Percentiles rank a stretch among this genome's conserved stretches.
phyloP scores from a whole-genome alignment of 2,329 filamentous ascomycete species.

The Penicillium decumbens region DNA sequence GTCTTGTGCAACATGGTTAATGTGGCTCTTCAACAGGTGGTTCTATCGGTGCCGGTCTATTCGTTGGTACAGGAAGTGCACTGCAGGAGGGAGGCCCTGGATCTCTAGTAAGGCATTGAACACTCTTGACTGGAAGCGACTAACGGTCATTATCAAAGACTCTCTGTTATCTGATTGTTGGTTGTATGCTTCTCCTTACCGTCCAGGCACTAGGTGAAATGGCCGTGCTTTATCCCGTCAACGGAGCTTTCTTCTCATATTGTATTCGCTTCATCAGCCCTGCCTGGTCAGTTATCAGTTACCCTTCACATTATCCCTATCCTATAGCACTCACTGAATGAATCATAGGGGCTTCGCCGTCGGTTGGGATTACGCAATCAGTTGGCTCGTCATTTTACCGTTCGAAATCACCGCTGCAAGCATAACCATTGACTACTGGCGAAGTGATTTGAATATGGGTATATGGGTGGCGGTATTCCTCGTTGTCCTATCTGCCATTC shows the following conservation, averaged over 20 bases:
- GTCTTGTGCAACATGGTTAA: neutral
- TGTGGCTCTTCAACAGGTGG: constrained; percentile 21
- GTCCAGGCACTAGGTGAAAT: constrained; percentile 59
- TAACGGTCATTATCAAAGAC: constrained; percentile 14
- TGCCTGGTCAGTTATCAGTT: constrained; percentile 41
- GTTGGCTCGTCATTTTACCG: constrained; percentile 77
- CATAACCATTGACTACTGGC: constrained; percentile 54
- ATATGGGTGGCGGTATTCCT: constrained; percentile 57
- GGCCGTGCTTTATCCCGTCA: constrained; percentile 58
- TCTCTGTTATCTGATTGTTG: constrained; percentile 51
- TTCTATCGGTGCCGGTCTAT: constrained; percentile 41
- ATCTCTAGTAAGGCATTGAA: constrained; percentile 19
- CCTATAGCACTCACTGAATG: neutral
- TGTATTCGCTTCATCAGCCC: constrained; percentile 59
- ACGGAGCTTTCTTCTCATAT: constrained; percentile 61
- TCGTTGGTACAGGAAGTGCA: constrained; percentile 38
- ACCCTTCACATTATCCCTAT: neutral
- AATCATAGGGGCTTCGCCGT: constrained; percentile 42
- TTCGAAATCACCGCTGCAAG: constrained; percentile 64
- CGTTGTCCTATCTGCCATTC: constrained; percentile 48
- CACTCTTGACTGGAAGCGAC: neutral
- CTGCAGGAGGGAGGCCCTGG: constrained; percentile 37
- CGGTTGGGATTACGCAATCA: constrained; percentile 63
- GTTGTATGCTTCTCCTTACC: constrained; percentile 55
- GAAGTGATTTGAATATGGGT: constrained; percentile 47